phyloP scores from a whole-genome alignment of 148 eudicot genomes.

The Vaccinium macrocarpon region DNA sequence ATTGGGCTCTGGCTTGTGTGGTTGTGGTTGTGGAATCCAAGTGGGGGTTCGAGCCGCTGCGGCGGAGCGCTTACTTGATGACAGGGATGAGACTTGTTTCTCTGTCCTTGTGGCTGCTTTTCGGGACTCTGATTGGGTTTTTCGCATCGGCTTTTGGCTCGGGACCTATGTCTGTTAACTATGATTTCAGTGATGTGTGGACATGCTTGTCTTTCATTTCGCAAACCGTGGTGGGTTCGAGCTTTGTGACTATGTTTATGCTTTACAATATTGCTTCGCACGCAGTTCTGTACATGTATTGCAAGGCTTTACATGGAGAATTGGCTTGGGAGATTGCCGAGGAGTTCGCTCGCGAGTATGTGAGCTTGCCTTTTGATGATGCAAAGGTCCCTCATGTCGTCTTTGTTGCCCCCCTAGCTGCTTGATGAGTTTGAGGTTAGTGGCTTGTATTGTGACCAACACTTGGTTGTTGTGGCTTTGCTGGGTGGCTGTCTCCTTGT shows the following conservation, averaged over 20 bases:
- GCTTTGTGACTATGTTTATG: constrained; percentile 44
- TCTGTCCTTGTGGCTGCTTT: constrained; percentile 32
- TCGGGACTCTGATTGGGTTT: constrained; percentile 25
- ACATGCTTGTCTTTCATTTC: constrained; percentile 29
- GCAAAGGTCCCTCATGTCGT: constrained; percentile 58
- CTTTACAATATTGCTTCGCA: constrained; percentile 37
- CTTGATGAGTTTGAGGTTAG: constrained; percentile 21
- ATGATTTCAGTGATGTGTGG: constrained; percentile 27
- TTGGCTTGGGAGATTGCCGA: constrained; percentile 59
- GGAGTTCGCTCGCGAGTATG: constrained; percentile 62
- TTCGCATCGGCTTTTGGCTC: constrained; percentile 16
- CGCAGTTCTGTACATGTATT: constrained; percentile 64
- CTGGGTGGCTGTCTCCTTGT: neutral
- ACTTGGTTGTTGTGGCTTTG: neutral
- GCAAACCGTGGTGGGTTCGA: constrained; percentile 39
- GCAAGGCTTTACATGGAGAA: constrained; percentile 70
- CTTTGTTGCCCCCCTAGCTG: constrained; percentile 32
- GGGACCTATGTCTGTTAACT: constrained; percentile 5
- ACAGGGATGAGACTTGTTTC: constrained; percentile 50
- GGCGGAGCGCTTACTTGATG: constrained; percentile 46
- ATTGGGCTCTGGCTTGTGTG: constrained; percentile 47
- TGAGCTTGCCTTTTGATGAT: constrained; percentile 68
- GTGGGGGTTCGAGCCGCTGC: constrained; percentile 53
- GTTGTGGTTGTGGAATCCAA: constrained; percentile 55
- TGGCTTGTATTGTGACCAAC: neutral